phyloP scores from a whole-genome alignment of 768 basidiomycete genomes.

The Suillus bovinus region DNA sequence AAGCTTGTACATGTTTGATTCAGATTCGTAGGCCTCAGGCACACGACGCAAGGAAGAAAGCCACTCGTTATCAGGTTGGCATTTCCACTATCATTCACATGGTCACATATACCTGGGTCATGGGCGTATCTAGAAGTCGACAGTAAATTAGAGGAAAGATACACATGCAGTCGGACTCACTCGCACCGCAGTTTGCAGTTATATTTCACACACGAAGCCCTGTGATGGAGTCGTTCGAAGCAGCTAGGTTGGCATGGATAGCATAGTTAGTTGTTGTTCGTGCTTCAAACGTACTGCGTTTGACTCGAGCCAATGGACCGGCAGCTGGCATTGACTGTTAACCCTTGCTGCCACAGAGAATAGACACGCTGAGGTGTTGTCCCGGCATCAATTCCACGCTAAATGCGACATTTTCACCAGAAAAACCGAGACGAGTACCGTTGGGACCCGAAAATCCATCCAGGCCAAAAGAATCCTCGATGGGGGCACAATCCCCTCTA shows the following conservation, averaged over 20 bases:
- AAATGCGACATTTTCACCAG: background rate
- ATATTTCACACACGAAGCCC: background rate
- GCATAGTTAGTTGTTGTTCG: background rate
- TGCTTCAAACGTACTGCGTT: too few relatives aligned
- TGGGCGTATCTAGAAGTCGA: background rate
- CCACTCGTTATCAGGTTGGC: too few relatives aligned
- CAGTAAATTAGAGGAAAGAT: background rate
- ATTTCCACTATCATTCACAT: too few relatives aligned
- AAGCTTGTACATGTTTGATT: constrained; percentile 3
- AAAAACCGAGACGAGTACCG: background rate
- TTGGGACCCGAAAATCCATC: background rate
- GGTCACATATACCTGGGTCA: background rate
- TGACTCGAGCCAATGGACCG: too few relatives aligned
- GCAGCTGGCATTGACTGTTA: too few relatives aligned
- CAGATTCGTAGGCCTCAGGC: constrained; percentile 6
- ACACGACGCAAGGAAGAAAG: constrained; percentile 13
- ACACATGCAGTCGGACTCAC: background rate
- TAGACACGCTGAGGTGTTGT: background rate
- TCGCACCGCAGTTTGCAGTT: constrained; percentile 2
- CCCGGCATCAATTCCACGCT: background rate
- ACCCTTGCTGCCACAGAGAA: too few relatives aligned
- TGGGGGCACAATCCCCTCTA: constrained; percentile 8
- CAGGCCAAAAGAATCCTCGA: background rate
- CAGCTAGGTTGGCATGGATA: background rate
- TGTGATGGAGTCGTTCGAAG: background rate